phyloP scores from a whole-genome alignment of 164 flowering plant genomes.

The Annona cherimola region DNA sequence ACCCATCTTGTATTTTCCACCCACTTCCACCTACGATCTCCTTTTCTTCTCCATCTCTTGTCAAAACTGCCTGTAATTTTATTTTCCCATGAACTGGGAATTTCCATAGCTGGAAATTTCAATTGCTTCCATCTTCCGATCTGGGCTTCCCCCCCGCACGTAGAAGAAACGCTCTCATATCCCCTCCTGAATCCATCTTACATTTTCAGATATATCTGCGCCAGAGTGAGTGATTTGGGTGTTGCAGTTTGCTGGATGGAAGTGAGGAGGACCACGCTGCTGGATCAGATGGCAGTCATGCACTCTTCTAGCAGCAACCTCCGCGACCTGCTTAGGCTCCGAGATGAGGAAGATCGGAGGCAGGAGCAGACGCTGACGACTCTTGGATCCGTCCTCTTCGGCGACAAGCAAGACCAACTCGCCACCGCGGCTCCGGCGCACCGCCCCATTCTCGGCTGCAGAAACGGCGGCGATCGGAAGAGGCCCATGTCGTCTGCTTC shows the following conservation, averaged over 20 bases:
- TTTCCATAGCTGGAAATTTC: neutral
- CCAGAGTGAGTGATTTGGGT: neutral
- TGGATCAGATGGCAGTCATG: conserved; percentile 13
- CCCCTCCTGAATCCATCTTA: neutral
- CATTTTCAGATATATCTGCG: neutral
- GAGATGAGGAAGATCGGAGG: neutral
- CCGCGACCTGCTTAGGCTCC: neutral
- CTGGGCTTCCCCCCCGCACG: neutral
- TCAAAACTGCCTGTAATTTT: neutral
- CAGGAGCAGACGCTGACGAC: conserved; percentile 6
- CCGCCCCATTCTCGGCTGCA: conserved; percentile 7
- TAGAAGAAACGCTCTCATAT: neutral
- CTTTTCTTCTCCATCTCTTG: neutral
- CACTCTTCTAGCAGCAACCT: conserved; percentile 5
- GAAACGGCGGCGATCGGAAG: neutral
- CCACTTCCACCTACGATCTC: neutral
- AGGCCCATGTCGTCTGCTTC: conserved; percentile 13
- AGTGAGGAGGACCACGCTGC: conserved; percentile 11
- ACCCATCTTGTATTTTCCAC: too few relatives aligned
- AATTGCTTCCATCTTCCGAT: neutral
- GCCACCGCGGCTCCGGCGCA: neutral
- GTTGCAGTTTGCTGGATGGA: neutral
- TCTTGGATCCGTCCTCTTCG: neutral
- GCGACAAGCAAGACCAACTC: neutral
- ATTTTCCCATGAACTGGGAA: neutral